Evolutionary conservation across 805 yeast species (phyloP).

Genomic region (Myxozyma mucilagina): DNA sequence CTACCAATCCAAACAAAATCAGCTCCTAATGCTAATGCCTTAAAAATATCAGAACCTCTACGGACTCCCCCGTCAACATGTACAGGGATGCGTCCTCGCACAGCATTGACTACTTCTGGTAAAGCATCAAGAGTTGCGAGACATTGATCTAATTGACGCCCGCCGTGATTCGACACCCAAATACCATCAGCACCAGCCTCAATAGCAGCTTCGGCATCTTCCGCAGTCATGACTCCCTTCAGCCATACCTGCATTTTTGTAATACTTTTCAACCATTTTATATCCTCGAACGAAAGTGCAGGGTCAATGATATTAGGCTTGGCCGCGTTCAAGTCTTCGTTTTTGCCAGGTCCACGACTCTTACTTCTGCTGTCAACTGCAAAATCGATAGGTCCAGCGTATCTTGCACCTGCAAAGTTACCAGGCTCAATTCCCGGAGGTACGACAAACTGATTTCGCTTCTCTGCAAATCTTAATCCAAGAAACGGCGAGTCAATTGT

Average conservation of each 20-base stretch:
- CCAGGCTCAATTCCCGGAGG: conserved; percentile 36
- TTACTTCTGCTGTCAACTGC: conserved; percentile 25
- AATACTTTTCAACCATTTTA: conserved; percentile 37
- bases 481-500: conserved; percentile 59
- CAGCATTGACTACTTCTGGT: conserved; percentile 50
- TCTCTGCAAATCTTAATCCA: conserved; percentile 56
- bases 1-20: conserved; percentile 66
- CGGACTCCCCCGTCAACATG: conserved; percentile 71
- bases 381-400: conserved; percentile 29
- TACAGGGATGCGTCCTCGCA: conserved; percentile 52
- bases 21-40: conserved; percentile 70
- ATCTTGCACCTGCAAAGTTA: conserved; percentile 31
- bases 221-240: conserved; percentile 69
- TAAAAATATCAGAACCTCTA: conserved; percentile 65
- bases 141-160: conserved; percentile 67
- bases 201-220: conserved; percentile 62
- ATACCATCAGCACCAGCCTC: conserved; percentile 63
- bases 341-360: conserved; percentile 21
- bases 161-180: conserved; percentile 73
- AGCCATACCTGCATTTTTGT: conserved; percentile 51
- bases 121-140: conserved; percentile 65
- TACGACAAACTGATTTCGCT: conserved; percentile 34
- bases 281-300: conserved; percentile 29
- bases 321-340: conserved; percentile 9
- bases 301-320: conserved; percentile 32